These are phyloP conservation scores for Mycocentrospora acerina DNA, from an alignment of 2,329 filamentous ascomycete genomes.

Conservation along the genomic window DNA sequence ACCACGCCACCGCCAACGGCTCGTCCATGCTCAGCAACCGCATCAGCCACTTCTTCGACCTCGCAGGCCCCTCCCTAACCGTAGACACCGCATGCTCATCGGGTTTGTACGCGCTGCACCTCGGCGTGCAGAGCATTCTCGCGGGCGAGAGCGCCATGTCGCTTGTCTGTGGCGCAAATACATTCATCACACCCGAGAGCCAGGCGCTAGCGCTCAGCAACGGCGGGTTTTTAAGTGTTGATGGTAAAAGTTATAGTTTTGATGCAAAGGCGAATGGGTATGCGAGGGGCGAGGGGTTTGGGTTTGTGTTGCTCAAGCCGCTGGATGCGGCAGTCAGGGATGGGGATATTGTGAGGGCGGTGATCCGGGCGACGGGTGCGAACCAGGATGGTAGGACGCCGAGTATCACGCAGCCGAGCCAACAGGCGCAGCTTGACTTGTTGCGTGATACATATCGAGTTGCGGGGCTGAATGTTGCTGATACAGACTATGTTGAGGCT, in stretches of 20 bases:
- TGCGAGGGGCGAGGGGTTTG: slow-evolving; percentile 64
- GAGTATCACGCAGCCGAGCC: slow-evolving; percentile 61
- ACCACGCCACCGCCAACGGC: slow-evolving; percentile 23
- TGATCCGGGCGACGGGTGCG: slow-evolving; percentile 45
- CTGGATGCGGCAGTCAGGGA: slow-evolving; percentile 59
- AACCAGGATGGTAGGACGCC: slow-evolving; percentile 58
- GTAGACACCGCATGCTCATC: slow-evolving; percentile 39
- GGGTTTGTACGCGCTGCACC: slow-evolving; percentile 28
- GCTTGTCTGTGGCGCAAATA: slow-evolving; percentile 18
- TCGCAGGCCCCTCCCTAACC: slow-evolving; percentile 31
- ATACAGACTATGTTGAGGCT: slow-evolving; percentile 33
- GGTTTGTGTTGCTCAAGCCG: slow-evolving; percentile 60
- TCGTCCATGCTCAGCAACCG: slow-evolving; percentile 35
- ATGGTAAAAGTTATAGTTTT: slow-evolving; percentile 35
- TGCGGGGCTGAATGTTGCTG: slow-evolving; percentile 23
- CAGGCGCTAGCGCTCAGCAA: slow-evolving; percentile 6
- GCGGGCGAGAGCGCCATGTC: slow-evolving; percentile 30
- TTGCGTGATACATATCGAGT: slow-evolving; percentile 24
- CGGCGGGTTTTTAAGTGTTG: slow-evolving; percentile 27
- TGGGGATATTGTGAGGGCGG: slow-evolving; percentile 53
- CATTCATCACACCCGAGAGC: slow-evolving; percentile 23
- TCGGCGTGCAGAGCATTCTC: slow-evolving; percentile 30
- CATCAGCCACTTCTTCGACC: slow-evolving; percentile 34
- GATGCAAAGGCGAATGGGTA: slow-evolving; percentile 62
- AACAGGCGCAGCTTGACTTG: slow-evolving; percentile 48